A percentile compares a stretch with the other conserved stretches of the same genome.
These are phyloP conservation scores for Linderniella brevidens DNA, from an alignment of 257 asterid genomes.

Conservation along the genomic window DNA sequence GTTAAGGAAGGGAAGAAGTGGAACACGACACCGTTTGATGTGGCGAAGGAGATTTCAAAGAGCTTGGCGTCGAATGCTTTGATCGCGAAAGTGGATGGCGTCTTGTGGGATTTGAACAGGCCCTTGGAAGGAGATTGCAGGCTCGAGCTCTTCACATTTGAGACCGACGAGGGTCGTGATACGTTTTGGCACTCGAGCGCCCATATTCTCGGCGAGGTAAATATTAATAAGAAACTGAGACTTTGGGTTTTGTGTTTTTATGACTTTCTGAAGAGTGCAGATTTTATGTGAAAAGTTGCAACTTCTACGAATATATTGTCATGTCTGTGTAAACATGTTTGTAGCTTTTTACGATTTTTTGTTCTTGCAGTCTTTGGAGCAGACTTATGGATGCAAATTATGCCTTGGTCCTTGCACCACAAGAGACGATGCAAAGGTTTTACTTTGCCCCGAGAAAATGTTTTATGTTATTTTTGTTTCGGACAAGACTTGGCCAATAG, in stretches of 20 bases:
- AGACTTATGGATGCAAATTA: conserved; percentile 73
- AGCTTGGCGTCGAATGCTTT: conserved; percentile 75
- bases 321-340: too few species aligned
- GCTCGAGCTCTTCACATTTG: conserved; percentile 60
- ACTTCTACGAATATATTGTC: too few species aligned
- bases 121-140: conserved; percentile 86
- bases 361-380: conserved; percentile 54
- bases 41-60: conserved; percentile 89
- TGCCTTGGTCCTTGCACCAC: conserved; percentile 94
- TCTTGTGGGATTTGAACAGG: conserved; percentile 78
- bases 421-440: conserved; percentile 60
- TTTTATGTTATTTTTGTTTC: neutral
- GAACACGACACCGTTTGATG: conserved; percentile 69
- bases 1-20: conserved; percentile 85
- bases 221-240: too few species aligned
- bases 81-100: conserved; percentile 69
- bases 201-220: conserved; percentile 93
- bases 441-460: neutral
- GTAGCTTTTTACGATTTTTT: conserved; percentile 1
- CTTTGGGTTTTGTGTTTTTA: too few species aligned
- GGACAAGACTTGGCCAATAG: too few species aligned
- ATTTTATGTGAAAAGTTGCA: too few species aligned
- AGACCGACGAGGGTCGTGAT: conserved; percentile 78
- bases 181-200: conserved; percentile 99
- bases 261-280: too few species aligned